Conservation (phyloP, 331 rosid species). For the Acacia pycnantha region DNA sequence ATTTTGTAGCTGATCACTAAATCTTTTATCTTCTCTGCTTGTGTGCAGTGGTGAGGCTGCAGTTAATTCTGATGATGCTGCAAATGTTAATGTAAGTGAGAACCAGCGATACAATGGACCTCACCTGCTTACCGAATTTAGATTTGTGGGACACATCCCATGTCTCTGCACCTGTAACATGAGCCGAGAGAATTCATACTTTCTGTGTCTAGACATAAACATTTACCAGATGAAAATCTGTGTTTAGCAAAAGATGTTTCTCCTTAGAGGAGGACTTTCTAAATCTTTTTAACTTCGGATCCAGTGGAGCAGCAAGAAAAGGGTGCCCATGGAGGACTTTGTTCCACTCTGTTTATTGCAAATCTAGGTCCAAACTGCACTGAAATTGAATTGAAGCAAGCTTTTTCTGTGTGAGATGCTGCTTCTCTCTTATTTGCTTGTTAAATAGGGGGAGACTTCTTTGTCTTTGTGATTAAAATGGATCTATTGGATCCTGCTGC, state of each 20-base stretch:
- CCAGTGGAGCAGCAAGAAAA: constrained; percentile 66
- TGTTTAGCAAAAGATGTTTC: not conserved
- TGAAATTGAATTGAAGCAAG: constrained; percentile 78
- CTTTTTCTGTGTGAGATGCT: constrained; percentile 71
- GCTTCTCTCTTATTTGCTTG: constrained; percentile 18
- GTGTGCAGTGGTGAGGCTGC: constrained; percentile 60
- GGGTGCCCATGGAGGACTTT: constrained; percentile 49
- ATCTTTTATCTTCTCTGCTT: constrained; percentile 24
- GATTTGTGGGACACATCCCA: constrained; percentile 4
- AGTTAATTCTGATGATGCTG: constrained; percentile 44
- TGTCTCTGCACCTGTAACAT: constrained; percentile 10
- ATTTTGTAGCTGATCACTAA: constrained; percentile 28
- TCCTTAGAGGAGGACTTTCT: not conserved
- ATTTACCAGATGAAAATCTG: constrained; percentile 9
- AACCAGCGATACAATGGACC: constrained; percentile 9
- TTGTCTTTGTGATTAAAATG: constrained; percentile 8
- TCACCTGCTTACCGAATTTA: constrained; percentile 9
- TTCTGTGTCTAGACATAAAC: constrained; percentile 9
- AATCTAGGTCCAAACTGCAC: constrained; percentile 95
- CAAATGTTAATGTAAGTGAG: constrained; percentile 47
- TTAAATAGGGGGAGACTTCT: constrained; percentile 6
- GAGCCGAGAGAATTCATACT: constrained; percentile 7
- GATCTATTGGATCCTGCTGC: not conserved
- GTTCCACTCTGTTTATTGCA: constrained; percentile 94
- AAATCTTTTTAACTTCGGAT: constrained; percentile 32